Conservation (phyloP, 1,139 yeast genomes). For the Geotrichum siamense region DNA sequence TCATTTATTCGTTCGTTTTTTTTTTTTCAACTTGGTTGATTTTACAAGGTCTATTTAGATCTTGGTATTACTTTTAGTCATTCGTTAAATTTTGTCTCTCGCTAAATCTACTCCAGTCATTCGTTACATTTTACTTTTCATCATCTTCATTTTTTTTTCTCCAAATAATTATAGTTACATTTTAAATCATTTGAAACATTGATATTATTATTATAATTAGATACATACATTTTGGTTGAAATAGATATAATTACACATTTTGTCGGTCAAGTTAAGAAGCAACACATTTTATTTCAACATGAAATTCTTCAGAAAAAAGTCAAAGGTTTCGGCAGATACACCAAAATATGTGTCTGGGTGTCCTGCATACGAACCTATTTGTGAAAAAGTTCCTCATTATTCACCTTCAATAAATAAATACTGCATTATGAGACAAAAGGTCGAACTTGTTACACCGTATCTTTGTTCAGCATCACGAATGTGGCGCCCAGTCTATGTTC, state of each 20-base stretch:
- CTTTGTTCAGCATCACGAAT: slow-evolving; percentile 39
- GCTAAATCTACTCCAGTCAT: too few species aligned
- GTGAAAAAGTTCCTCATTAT: slow-evolving; percentile 34
- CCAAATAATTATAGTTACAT: not conserved
- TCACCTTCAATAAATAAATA: slow-evolving; percentile 29
- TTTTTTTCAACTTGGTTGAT: not conserved
- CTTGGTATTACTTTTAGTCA: too few species aligned
- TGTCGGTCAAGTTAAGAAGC: too few species aligned
- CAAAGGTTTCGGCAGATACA: not conserved
- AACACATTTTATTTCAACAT: not conserved
- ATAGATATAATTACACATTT: too few species aligned
- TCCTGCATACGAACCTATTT: slow-evolving; percentile 26
- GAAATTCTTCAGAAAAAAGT: slow-evolving; percentile 1
- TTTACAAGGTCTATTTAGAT: too few species aligned
- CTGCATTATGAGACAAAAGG: slow-evolving; percentile 32
- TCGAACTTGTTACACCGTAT: slow-evolving; percentile 35
- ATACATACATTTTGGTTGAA: not conserved
- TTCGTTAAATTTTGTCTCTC: too few species aligned
- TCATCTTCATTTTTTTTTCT: not conserved
- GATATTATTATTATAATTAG: not conserved
- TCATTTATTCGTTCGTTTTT: not conserved
- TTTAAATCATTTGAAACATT: not conserved
- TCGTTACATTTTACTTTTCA: not conserved
- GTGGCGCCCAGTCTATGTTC: slow-evolving; percentile 49
- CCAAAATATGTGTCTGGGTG: not conserved